Conservation (phyloP, 768 basidiomycete genomes). For the Mycena olivaceomarginata region DNA sequence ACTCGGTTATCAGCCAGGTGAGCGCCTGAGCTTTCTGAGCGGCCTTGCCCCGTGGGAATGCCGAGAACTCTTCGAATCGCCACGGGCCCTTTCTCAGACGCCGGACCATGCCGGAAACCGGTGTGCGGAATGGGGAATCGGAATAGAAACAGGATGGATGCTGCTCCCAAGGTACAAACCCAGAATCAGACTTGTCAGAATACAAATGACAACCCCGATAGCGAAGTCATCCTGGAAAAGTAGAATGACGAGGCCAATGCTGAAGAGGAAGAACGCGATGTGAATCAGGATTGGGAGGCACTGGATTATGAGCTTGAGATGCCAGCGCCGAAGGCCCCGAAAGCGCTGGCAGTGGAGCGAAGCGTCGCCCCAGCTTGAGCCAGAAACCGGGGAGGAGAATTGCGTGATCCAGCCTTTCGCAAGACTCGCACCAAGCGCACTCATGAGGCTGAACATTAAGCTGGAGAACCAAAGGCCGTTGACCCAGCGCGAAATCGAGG, state of each 20-base stretch:
- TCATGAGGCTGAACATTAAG: slow-evolving; percentile 18
- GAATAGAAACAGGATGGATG: background rate
- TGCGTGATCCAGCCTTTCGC: slow-evolving; percentile 16
- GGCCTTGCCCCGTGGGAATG: background rate
- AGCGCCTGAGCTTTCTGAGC: slow-evolving; percentile 1
- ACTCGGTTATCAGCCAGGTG: background rate
- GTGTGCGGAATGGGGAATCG: slow-evolving; percentile 16
- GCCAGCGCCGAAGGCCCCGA: slow-evolving; percentile 2
- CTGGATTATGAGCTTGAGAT: background rate
- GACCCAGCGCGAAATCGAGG: background rate
- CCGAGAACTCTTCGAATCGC: background rate
- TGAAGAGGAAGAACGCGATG: slow-evolving; percentile 23
- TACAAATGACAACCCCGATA: background rate
- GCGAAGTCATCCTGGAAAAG: slow-evolving; percentile 6
- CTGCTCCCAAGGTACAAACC: background rate
- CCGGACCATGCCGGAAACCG: background rate
- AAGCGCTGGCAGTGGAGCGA: background rate
- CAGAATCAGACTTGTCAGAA: background rate
- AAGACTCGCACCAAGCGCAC: slow-evolving; percentile 11
- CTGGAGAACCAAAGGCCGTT: slow-evolving; percentile 24
- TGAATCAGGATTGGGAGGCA: slow-evolving; percentile 10
- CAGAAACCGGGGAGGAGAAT: background rate
- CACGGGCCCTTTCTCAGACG: background rate
- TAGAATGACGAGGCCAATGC: slow-evolving; percentile 4
- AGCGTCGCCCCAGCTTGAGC: slow-evolving; percentile 7